These are phyloP conservation scores for Colletotrichum tanaceti DNA, from an alignment of 2,329 filamentous ascomycete species.

Conservation along the genomic window DNA sequence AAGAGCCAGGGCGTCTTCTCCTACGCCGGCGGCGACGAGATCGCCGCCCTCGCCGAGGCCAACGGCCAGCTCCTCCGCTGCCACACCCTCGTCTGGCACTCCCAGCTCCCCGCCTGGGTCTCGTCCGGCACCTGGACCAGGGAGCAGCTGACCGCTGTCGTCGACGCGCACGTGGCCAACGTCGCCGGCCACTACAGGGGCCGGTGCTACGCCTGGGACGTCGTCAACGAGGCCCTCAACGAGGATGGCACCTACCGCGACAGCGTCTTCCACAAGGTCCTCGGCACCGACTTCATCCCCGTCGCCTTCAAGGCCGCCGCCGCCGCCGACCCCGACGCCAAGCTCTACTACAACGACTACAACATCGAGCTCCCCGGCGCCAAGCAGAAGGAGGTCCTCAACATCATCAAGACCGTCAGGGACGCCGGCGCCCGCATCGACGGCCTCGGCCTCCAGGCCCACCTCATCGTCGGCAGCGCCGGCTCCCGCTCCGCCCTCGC, in stretches of 20 bases:
- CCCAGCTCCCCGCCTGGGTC: constrained; percentile 61
- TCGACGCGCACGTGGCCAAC: constrained; percentile 64
- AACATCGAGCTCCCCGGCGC: constrained; percentile 61
- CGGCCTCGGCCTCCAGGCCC: constrained; percentile 63
- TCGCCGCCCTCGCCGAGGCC: constrained; percentile 56
- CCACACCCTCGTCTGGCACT: constrained; percentile 60
- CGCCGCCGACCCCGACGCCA: constrained; percentile 55
- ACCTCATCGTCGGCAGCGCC: constrained; percentile 58
- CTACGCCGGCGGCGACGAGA: constrained; percentile 67
- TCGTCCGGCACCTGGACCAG: constrained; percentile 53
- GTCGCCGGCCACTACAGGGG: constrained; percentile 58
- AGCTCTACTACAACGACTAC: constrained; percentile 55
- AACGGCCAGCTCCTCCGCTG: constrained; percentile 56
- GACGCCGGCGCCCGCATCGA: constrained; percentile 60
- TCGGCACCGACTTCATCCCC: constrained; percentile 59
- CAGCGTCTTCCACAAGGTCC: constrained; percentile 55
- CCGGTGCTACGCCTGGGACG: constrained; percentile 64
- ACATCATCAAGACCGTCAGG: constrained; percentile 51
- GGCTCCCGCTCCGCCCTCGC: constrained; percentile 54
- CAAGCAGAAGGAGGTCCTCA: constrained; percentile 62
- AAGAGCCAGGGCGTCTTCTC: constrained; percentile 66
- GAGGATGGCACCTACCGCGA: constrained; percentile 55
- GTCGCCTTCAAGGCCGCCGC: constrained; percentile 58
- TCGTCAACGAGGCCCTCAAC: constrained; percentile 61
- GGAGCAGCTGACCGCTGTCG: constrained; percentile 47